Percentiles rank a stretch among this genome's conserved stretches.
Evolutionary conservation across 2,329 filamentous ascomycete genomes (phyloP).

Genomic region (Trichoderma asperellum): DNA sequence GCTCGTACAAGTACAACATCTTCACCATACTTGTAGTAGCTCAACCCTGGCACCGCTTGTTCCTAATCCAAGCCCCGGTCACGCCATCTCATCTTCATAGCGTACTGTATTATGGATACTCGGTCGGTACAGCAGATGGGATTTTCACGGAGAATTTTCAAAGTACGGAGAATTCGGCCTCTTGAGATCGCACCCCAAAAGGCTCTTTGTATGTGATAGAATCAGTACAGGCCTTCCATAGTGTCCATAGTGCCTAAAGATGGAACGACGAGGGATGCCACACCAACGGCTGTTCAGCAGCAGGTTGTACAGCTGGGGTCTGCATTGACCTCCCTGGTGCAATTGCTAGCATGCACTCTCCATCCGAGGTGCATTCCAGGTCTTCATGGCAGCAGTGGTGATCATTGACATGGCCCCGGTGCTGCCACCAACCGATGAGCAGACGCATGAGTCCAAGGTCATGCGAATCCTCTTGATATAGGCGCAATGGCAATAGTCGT

Average conservation of each 20-base stretch:
- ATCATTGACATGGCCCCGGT: not conserved
- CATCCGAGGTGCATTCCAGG: not conserved
- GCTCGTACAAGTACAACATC: not conserved
- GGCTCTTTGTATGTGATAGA: not conserved
- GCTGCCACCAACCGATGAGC: not conserved
- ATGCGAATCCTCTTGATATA: not conserved
- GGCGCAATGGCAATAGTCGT: not conserved
- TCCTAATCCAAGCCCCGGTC: conserved; percentile 20
- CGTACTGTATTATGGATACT: conserved; percentile 7
- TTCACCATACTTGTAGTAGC: not conserved
- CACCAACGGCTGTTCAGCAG: not conserved
- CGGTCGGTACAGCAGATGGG: conserved; percentile 4
- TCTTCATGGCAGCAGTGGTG: not conserved
- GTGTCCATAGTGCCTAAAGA: not conserved
- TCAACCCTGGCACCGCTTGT: conserved; percentile 4
- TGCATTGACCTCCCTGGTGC: not conserved
- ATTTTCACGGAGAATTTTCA: conserved; percentile 17
- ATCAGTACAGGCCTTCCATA: not conserved
- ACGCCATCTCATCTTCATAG: conserved; percentile 21
- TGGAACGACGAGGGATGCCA: not conserved
- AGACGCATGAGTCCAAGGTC: not conserved
- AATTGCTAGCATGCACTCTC: not conserved
- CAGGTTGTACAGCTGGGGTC: not conserved
- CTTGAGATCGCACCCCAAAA: not conserved
- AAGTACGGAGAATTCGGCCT: not conserved